Evolutionary conservation across 352 stramenopile genomes (phyloP).

Genomic region (Globisporangium nodosum): DNA sequence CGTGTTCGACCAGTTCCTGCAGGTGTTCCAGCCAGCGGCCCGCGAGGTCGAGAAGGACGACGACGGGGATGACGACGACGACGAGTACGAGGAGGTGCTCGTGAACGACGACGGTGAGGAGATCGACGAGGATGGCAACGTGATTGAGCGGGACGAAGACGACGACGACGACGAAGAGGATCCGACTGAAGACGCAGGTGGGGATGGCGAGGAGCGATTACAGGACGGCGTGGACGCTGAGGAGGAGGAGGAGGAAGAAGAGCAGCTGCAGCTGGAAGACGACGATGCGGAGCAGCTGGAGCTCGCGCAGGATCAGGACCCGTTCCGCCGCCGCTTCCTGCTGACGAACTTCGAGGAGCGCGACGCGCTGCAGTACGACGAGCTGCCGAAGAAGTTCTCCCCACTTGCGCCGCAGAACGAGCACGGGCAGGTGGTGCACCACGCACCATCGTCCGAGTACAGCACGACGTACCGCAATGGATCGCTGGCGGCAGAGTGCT

Average conservation of each 20-base stretch:
- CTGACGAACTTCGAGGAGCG: constrained; percentile 38
- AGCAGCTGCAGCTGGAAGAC: constrained; percentile 10
- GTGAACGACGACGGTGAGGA: constrained; percentile 35
- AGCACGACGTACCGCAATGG: constrained; percentile 37
- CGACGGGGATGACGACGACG: constrained; percentile 26
- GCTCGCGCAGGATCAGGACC: constrained; percentile 30
- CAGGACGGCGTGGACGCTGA: constrained; percentile 20
- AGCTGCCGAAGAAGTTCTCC: constrained; percentile 29
- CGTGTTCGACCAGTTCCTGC: constrained; percentile 75
- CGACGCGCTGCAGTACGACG: constrained; percentile 39
- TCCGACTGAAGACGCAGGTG: constrained; percentile 6
- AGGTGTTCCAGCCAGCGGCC: constrained; percentile 40
- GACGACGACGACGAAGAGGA: constrained; percentile 11
- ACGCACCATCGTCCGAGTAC: constrained; percentile 28
- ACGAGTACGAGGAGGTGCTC: constrained; percentile 36
- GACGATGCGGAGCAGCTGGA: constrained; percentile 19
- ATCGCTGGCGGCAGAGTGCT: constrained; percentile 7
- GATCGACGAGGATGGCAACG: constrained; percentile 35
- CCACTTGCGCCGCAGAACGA: constrained; percentile 17
- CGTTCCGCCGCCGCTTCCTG: constrained; percentile 58
- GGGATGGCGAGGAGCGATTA: constrained; percentile 16
- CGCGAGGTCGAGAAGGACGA: constrained; percentile 7
- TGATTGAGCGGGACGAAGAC: constrained; percentile 14
- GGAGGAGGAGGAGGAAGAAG: constrained; percentile 4
- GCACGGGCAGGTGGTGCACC: constrained; percentile 11